Evolutionary conservation across 2,329 filamentous ascomycete species (phyloP).

Genomic region (Trichoderma arundinaceum): DNA sequence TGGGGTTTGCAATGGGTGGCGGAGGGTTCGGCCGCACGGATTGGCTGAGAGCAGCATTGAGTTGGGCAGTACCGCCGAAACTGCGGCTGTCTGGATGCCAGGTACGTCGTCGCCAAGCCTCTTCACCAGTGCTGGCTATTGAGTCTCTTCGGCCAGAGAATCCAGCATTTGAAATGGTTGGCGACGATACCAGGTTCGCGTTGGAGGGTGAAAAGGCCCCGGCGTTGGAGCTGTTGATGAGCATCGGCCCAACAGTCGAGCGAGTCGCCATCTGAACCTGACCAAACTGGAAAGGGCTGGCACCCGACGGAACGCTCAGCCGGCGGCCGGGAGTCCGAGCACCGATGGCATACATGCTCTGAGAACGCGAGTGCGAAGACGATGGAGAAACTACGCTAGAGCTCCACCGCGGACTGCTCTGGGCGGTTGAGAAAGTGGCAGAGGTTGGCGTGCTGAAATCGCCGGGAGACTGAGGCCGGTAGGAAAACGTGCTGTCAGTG

Average conservation of each 20-base stretch:
- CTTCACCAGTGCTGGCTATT: slow-evolving; percentile 65
- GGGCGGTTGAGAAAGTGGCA: slow-evolving; percentile 77
- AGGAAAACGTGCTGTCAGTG: slow-evolving; percentile 66
- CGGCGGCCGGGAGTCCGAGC: slow-evolving; percentile 72
- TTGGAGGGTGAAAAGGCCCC: slow-evolving; percentile 61
- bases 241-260: slow-evolving; percentile 58
- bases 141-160: slow-evolving; percentile 70
- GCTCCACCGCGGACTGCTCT: slow-evolving; percentile 77
- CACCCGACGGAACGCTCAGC: slow-evolving; percentile 79
- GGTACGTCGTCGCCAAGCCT: slow-evolving; percentile 81
- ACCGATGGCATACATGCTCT: slow-evolving; percentile 71
- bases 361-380: slow-evolving; percentile 69
- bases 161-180: slow-evolving; percentile 66
- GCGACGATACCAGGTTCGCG: slow-evolving; percentile 66
- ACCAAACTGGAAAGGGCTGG: slow-evolving; percentile 74
- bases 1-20: slow-evolving; percentile 54
- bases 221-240: slow-evolving; percentile 61
- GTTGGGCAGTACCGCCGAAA: slow-evolving; percentile 68
- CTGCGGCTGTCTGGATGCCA: slow-evolving; percentile 84
- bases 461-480: slow-evolving; percentile 70
- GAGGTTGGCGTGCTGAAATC: slow-evolving; percentile 85
- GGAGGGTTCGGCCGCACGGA: slow-evolving; percentile 61
- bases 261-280: slow-evolving; percentile 62
- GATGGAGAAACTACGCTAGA: slow-evolving; percentile 74
- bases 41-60: slow-evolving; percentile 77